phyloP scores from a whole-genome alignment of 208 protist genomes.

The Trypanosoma boissoni region DNA sequence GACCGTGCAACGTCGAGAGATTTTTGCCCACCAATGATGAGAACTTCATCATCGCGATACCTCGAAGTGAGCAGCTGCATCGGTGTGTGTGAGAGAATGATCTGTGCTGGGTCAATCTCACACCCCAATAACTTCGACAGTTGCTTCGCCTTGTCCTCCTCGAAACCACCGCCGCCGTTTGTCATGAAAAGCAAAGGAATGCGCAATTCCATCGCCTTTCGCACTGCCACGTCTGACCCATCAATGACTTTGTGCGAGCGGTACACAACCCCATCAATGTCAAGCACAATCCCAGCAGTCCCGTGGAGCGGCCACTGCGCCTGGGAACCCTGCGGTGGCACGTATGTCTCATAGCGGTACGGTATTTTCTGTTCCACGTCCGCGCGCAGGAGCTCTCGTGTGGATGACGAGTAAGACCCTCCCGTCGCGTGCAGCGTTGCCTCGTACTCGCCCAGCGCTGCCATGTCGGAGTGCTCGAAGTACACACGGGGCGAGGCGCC shows the following conservation, averaged over 20 bases:
- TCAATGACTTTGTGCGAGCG: slow-evolving; percentile 63
- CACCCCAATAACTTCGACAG: slow-evolving; percentile 60
- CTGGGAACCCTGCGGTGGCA: slow-evolving; percentile 12
- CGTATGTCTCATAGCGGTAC: slow-evolving; percentile 59
- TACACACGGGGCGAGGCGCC: slow-evolving; percentile 57
- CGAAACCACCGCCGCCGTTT: slow-evolving; percentile 64
- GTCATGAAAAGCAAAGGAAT: slow-evolving; percentile 86
- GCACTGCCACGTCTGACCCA: slow-evolving; percentile 65
- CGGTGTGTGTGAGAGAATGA: slow-evolving; percentile 73
- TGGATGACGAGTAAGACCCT: slow-evolving; percentile 41
- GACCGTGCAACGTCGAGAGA: slow-evolving; percentile 47
- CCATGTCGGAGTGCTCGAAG: slow-evolving; percentile 64
- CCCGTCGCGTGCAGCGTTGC: slow-evolving; percentile 17
- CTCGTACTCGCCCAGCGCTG: slow-evolving; percentile 76
- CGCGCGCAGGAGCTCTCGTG: slow-evolving; percentile 35
- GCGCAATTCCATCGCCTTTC: slow-evolving; percentile 48
- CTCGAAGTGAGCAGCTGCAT: slow-evolving; percentile 65
- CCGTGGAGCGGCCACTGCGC: slow-evolving; percentile 77
- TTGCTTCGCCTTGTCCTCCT: slow-evolving; percentile 71
- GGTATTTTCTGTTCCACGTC: slow-evolving; percentile 76
- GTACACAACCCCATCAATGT: slow-evolving; percentile 83
- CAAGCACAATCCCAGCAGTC: slow-evolving; percentile 72
- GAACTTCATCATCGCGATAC: slow-evolving; percentile 47
- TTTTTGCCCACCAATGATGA: slow-evolving; percentile 57
- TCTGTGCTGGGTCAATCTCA: slow-evolving; percentile 47